Evolutionary conservation across 768 basidiomycete species (phyloP), one percentile per base, ranked within the genome.

Genomic region (Hericium rajendrae): DNA sequence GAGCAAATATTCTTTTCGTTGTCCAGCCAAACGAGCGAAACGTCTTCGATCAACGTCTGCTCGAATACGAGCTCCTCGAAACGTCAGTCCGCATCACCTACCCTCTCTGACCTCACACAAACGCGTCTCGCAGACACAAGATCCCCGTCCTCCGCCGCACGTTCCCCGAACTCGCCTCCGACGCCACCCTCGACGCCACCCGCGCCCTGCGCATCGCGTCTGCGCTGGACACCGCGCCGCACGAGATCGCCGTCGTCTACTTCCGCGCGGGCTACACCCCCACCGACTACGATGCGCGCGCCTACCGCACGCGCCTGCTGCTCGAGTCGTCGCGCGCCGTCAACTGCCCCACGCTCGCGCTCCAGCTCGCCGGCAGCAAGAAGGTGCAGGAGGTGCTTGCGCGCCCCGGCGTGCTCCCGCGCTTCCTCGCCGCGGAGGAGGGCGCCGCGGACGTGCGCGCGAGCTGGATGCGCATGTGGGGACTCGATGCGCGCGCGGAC

Each of bases 281-380:
- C 0, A 75, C 74, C 32, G 93, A 97, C 68, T 93, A 88, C 71
- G 79, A 84, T 0, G 66, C 79, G 0, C 57, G 70, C 5, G 80
- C 86, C 51, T 98, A 91, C 73, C 66, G 70, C 8, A 88, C 84
- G 1, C 88, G 95, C 8, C 79, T 88, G 63, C 70, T 82, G 13
- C 77, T 98, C 38, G 94, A 98, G 68, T 77, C 83, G 40, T 89
- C 88, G 6, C 74, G 71, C 53, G 93, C 95, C 0, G 93, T 94
- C 75, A 95, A 97, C 61, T 99, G 95, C 66, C 95, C 95, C 0
- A 83, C 84, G 1, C 82, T 97, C 62, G 84, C 88, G 5, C 78
- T 98, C 13, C 95, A 98, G 62, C 82, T 97, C n/a, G 93, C 94
- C 0, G 95, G 95, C 0, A 85, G 87, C 3, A 99, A 99, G 77